Evolutionary conservation across 176 grass and related monocot species (phyloP), one percentile per base, ranked within the genome.

Genomic region (Hsuehochloa calcarea): DNA sequence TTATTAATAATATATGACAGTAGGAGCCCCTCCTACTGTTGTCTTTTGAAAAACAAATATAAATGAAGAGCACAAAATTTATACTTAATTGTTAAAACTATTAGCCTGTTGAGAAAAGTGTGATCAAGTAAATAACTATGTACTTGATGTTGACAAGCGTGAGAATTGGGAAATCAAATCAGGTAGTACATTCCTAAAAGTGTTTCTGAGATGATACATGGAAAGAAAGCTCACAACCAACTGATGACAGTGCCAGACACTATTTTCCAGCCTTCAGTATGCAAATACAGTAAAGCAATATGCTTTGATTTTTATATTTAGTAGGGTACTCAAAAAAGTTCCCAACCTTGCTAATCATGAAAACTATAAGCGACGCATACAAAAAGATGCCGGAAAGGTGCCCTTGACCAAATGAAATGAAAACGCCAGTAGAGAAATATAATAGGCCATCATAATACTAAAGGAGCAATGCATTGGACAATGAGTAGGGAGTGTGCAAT

Each of bases 91-190:
- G 27, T 4, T 65, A 78, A 40, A 77, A 38, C 5, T 16, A 38
- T 64, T 19, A 44, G 13, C 12, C 46, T 54, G 10, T 77, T 35
- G 14, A 83, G 34, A 39, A 35, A 68, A 35, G 1, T 35, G 52
- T 17, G 14, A 51, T 54, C 27, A 71, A 77, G 38, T 69, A 50
- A 72, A 67, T 17, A 55, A 79, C 17, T 62, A 54, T 38, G n/a
- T 61, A 68, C 12, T 45, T 63, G 55, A 71, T 23, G 10, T 56
- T 51, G 35, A 80, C 4, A 25, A 62, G 77, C n/a, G 40, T 85
- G 87, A 85, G 83, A 47, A 81, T 25, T 62, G 34, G 59, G 29
- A 38, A 59, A 85, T 75, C 41, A 81, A 69, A 85, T 62, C 19
- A 27, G 49, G 22, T 15, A 60, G 26, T 10, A 66, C 22, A 51